phyloP scores from a whole-genome alignment of 768 basidiomycete species.

The Crassisporium funariophilum region DNA sequence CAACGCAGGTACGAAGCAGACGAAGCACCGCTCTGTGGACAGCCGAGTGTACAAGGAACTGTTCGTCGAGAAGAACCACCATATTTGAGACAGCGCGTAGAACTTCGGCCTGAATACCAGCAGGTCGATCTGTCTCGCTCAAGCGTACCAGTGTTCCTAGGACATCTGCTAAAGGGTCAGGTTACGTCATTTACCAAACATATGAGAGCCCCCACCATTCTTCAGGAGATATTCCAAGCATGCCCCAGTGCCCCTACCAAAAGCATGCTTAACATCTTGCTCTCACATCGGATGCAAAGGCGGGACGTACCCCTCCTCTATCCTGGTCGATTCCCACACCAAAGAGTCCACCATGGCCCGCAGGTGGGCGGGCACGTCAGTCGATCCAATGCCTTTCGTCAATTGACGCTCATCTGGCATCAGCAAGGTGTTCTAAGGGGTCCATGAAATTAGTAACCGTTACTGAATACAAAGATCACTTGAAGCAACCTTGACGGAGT shows the following conservation, averaged over 20 bases:
- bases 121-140: conserved; percentile 82
- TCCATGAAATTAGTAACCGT: not conserved
- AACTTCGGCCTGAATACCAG: conserved; percentile 91
- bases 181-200: not conserved
- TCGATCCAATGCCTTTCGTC: conserved; percentile 75
- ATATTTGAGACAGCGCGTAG: conserved; percentile 86
- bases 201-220: conserved; percentile 56
- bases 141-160: conserved; percentile 83
- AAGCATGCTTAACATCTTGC: conserved; percentile 9
- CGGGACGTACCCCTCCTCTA: conserved; percentile 80
- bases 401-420: conserved; percentile 91
- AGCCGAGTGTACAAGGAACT: conserved; percentile 89
- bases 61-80: conserved; percentile 89
- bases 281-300: not conserved
- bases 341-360: conserved; percentile 83
- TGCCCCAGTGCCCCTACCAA: conserved; percentile 73
- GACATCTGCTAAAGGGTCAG: conserved; percentile 55
- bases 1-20: conserved; percentile 83
- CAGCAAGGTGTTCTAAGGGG: conserved; percentile 83
- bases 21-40: conserved; percentile 88
- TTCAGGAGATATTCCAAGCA: conserved; percentile 92
- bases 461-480: not conserved
- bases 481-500: conserved; percentile 60
- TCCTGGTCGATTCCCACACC: conserved; percentile 81
- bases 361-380: conserved; percentile 76